Evolutionary conservation across 495 filamentous ascomycete genomes (phyloP).

Genomic region (Penicillium cataractarum): DNA sequence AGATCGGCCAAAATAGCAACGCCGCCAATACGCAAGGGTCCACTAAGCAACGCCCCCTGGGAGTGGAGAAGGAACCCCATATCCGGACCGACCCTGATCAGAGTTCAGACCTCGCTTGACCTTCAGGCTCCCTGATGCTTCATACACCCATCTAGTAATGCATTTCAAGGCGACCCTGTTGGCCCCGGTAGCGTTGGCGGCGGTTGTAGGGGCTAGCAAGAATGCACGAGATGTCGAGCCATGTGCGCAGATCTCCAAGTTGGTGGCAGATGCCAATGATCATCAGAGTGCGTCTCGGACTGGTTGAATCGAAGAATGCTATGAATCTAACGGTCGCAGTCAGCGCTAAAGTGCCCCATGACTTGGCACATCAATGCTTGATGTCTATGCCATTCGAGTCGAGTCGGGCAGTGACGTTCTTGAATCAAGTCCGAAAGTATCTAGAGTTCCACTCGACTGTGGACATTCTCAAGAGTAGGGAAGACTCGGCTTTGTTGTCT

Average conservation of each 20-base stretch:
- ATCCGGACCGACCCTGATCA: constrained; percentile 1
- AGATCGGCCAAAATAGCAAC: constrained; percentile 31
- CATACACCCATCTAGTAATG: constrained; percentile 20
- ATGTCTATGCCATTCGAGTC: constrained; percentile 58
- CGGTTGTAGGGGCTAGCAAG: constrained; percentile 16
- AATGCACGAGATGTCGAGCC: constrained; percentile 27
- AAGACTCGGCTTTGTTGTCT: neutral
- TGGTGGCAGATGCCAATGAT: constrained; percentile 25
- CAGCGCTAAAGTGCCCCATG: constrained; percentile 21
- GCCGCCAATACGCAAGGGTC: constrained; percentile 27
- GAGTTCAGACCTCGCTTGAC: neutral
- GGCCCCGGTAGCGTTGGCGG: constrained; percentile 19
- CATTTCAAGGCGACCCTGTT: constrained; percentile 20
- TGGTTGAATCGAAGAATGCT: neutral
- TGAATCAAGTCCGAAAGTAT: constrained; percentile 58
- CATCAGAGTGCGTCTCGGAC: constrained; percentile 20
- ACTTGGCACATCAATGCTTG: constrained; percentile 55
- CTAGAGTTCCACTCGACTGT: constrained; percentile 62
- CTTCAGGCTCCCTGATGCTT: constrained; percentile 7
- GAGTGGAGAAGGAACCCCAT: constrained; percentile 22
- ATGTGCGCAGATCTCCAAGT: constrained; percentile 29
- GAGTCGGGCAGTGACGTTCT: constrained; percentile 52
- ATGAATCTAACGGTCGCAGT: constrained; percentile 26
- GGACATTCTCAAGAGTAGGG: constrained; percentile 49
- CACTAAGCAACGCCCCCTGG: constrained; percentile 24